Conservation (phyloP, 2,329 filamentous ascomycete species). For the Aaosphaeria pasadenensis region DNA sequence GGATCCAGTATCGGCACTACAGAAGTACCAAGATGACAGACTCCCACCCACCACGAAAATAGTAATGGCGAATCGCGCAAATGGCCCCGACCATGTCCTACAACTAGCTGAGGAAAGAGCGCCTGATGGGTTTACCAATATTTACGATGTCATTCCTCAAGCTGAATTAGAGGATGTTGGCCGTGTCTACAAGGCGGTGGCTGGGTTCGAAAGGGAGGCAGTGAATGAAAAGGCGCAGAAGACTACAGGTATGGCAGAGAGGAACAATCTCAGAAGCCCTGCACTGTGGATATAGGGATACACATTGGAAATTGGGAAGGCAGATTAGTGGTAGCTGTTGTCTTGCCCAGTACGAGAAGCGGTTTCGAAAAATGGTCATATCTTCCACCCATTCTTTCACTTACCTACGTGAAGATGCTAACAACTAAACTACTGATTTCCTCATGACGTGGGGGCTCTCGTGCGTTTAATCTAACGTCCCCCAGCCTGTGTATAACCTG, state of each 20-base stretch:
- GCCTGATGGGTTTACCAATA: slow-evolving; percentile 37
- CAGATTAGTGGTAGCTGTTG: too few species aligned
- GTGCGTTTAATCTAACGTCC: too few species aligned
- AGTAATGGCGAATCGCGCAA: slow-evolving; percentile 46
- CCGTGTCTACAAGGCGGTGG: slow-evolving; percentile 37
- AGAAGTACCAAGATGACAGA: slow-evolving; percentile 38
- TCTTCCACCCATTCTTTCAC: too few species aligned
- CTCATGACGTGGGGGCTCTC: too few species aligned
- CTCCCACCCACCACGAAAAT: slow-evolving; percentile 46
- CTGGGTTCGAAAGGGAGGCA: slow-evolving; percentile 46
- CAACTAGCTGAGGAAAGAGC: slow-evolving; percentile 46
- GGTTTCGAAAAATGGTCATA: too few species aligned
- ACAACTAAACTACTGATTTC: too few species aligned
- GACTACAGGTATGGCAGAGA: slow-evolving; percentile 22
- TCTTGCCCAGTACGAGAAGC: too few species aligned
- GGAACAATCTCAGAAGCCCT: neutral
- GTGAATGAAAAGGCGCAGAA: slow-evolving; percentile 41
- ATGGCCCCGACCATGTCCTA: slow-evolving; percentile 47
- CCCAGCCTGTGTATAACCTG: too few species aligned
- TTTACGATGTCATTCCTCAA: slow-evolving; percentile 41
- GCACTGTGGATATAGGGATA: neutral
- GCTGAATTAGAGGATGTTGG: slow-evolving; percentile 42
- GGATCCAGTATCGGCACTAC: slow-evolving; percentile 32
- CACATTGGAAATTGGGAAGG: too few species aligned
- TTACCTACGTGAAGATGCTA: too few species aligned